Base-by-base conservation (phyloP, 2,329 filamentous ascomycete species). In the Lachnum nothofagi region DNA sequence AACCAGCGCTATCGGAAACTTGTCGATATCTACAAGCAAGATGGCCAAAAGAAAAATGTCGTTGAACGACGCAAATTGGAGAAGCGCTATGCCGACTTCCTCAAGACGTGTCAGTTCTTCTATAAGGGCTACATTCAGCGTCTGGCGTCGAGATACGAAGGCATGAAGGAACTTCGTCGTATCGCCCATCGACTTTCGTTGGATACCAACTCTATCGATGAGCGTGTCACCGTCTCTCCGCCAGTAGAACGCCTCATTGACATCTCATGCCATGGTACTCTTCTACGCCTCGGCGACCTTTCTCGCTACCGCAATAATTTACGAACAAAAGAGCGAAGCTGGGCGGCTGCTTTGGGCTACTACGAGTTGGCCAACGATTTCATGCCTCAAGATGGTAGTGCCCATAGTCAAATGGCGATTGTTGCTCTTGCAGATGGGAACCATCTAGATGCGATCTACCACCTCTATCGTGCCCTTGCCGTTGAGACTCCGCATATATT, bases 381-480 rank as follows among this genome's bases (percentile, higher is more conserved):
- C 45, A 79, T 86, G 58, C 89, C 91, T 3, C 74, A 80, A 16
- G 89, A 86, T 39, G 91, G 91, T 24, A 80, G 83, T 54, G 86
- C 89, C 14, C 86, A 94, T 63, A 91, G 98, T 62, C 93, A 97
- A 67, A 82, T 93, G 66, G 91, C 88, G 29, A 87, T 97, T 29
- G 85, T 97, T 51, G 85, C 86, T 51, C 78, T 88, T 41, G 83
- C 86, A 45, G 82, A 91, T 60, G 79, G 78, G 49, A 85, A 91
- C 58, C 86, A 94, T 64, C 78, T 97, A 43, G 82, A 89, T 53
- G 84, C 89, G 8, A 85, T 94, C 24, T 97, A 96, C 67, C 83
- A 95, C 66, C 80, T 97, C 34, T 93, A 95, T 64, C 84, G 91
- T 54, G 85, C 91, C 14, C 77, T 93, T 58, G 83, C 83, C 7